These are phyloP conservation scores for Calonectria hawksworthii DNA, from an alignment of 2,329 filamentous ascomycete genomes.

Conservation along the genomic window DNA sequence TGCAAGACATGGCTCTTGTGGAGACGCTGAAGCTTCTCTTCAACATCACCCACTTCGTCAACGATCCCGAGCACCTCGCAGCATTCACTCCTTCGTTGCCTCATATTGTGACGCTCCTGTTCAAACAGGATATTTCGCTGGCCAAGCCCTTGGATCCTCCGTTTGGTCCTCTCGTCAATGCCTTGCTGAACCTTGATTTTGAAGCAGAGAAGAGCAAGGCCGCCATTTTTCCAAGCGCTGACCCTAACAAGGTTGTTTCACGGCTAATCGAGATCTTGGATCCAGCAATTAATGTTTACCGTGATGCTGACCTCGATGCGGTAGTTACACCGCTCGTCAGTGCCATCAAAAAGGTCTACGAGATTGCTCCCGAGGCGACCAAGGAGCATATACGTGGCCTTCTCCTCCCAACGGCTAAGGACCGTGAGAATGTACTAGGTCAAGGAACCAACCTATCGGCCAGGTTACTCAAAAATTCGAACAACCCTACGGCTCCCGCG, in stretches of 20 bases:
- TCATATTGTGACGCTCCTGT: constrained; percentile 79
- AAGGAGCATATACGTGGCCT: constrained; percentile 72
- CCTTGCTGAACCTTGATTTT: constrained; percentile 83
- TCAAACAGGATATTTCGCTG: constrained; percentile 68
- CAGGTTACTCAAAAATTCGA: constrained; percentile 82
- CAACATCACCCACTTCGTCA: constrained; percentile 84
- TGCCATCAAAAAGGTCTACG: constrained; percentile 79
- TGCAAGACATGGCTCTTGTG: constrained; percentile 83
- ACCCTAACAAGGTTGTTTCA: constrained; percentile 71
- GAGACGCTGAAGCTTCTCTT: constrained; percentile 92
- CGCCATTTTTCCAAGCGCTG: constrained; percentile 76
- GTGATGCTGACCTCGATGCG: constrained; percentile 79
- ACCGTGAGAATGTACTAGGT: constrained; percentile 84
- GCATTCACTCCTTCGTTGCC: constrained; percentile 78
- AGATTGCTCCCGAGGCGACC: constrained; percentile 74
- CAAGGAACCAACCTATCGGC: constrained; percentile 81
- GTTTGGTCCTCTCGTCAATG: constrained; percentile 81
- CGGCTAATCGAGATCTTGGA: constrained; percentile 80
- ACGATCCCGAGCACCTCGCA: constrained; percentile 64
- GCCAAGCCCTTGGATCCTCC: constrained; percentile 80
- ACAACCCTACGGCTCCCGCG: constrained; percentile 78
- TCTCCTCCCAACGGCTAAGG: constrained; percentile 82
- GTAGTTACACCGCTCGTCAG: constrained; percentile 81
- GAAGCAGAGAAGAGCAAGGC: constrained; percentile 65
- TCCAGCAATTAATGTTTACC: constrained; percentile 73